Evolutionary conservation across 2,329 filamentous ascomycete genomes (phyloP).

Genomic region (Phialocephala sp.): DNA sequence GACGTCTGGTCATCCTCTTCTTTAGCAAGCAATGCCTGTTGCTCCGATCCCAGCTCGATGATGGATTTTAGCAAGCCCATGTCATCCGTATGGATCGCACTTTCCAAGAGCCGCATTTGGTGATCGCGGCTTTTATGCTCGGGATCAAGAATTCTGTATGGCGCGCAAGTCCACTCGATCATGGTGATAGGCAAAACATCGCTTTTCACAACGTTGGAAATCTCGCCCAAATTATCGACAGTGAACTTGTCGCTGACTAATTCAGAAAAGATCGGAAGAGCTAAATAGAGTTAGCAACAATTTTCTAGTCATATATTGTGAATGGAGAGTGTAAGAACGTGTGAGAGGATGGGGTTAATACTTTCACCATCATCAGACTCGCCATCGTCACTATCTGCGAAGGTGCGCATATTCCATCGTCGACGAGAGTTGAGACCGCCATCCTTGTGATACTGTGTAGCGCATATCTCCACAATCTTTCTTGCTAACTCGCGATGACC

Average conservation of each 20-base stretch:
- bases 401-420: slow-evolving; percentile 49
- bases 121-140: slow-evolving; percentile 11
- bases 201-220: slow-evolving; percentile 72
- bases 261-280: slow-evolving; percentile 56
- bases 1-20: slow-evolving; percentile 36
- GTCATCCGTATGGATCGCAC: slow-evolving; percentile 36
- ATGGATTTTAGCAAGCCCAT: slow-evolving; percentile 40
- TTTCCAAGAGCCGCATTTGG: slow-evolving; percentile 24
- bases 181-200: slow-evolving; percentile 59
- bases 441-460: slow-evolving; percentile 68
- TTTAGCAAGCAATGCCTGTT: slow-evolving; percentile 34
- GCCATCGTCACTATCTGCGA: slow-evolving; percentile 27
- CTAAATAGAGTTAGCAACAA: slow-evolving; percentile 16
- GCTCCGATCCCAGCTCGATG: slow-evolving; percentile 35
- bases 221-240: slow-evolving; percentile 75
- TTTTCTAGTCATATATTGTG: neutral
- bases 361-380: slow-evolving; percentile 35
- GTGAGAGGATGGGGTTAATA: neutral
- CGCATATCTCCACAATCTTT: slow-evolving; percentile 71
- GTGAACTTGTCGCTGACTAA: slow-evolving; percentile 73
- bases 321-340: neutral
- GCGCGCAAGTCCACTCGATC: slow-evolving; percentile 50
- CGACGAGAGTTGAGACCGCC: slow-evolving; percentile 39
- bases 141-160: slow-evolving; percentile 38
- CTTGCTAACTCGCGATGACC: slow-evolving; percentile 69